Evolutionary conservation across 345 rosid genomes (phyloP).

Genomic region (Eucalyptus cladocalyx): DNA sequence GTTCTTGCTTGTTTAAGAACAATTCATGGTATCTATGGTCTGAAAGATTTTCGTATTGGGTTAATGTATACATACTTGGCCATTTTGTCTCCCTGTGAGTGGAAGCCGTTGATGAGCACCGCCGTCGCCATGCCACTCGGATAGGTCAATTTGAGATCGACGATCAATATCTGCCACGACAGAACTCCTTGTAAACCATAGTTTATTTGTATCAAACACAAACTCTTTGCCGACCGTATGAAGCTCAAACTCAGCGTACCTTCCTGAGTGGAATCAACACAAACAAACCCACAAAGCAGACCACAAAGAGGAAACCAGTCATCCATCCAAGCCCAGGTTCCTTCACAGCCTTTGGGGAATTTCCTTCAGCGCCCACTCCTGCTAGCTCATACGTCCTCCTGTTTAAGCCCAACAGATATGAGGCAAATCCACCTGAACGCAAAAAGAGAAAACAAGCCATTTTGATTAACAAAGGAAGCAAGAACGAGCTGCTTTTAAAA

Average conservation of each 20-base stretch:
- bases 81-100: slow-evolving; percentile 60
- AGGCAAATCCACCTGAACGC: slow-evolving; percentile 81
- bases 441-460: background rate
- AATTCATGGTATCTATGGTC: background rate
- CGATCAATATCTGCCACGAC: slow-evolving; percentile 48
- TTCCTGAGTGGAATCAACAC: slow-evolving; percentile 90
- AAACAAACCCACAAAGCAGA: slow-evolving; percentile 91
- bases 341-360: slow-evolving; percentile 46
- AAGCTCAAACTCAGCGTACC: slow-evolving; percentile 7
- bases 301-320: slow-evolving; percentile 68
- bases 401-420: slow-evolving; percentile 81
- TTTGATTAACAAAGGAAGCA: background rate
- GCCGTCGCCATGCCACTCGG: slow-evolving; percentile 96
- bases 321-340: slow-evolving; percentile 96
- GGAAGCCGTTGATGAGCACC: slow-evolving; percentile 95
- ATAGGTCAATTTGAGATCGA: slow-evolving; percentile 73
- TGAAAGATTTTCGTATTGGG: background rate
- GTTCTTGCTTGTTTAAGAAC: background rate
- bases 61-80: slow-evolving; percentile 23
- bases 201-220: background rate
- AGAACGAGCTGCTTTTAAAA: background rate
- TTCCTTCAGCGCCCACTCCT: slow-evolving; percentile 63
- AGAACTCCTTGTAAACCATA: background rate
- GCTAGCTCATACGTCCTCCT: slow-evolving; percentile 71
- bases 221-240: background rate